Evolutionary conservation across 2,329 filamentous ascomycete genomes (phyloP), one percentile per base, ranked within the genome.

Genomic region (Penicillium frequentans): DNA sequence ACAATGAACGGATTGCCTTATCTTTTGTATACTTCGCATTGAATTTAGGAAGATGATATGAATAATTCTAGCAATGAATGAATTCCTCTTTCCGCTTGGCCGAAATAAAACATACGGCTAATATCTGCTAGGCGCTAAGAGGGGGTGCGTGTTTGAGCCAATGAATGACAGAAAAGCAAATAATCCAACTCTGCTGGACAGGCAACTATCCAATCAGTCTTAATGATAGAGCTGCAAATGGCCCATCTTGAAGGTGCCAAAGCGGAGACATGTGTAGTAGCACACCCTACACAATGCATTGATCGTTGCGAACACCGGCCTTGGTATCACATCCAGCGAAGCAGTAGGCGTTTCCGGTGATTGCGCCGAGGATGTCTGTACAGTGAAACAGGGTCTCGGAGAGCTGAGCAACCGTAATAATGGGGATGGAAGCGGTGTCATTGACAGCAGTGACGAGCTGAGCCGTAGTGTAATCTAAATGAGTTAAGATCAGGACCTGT

Each of bases 321-420:
- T 60, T 62, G 43, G 16, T n/a, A 37, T 62, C 60, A 42, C 60
- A 62, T 6, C 60, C 57, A 43, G 60, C 60, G 27, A 62, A 62
- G 54, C 60, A 62, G 26, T 51, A 62, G n/a, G 60, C 31, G 26
- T 62, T 60, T 48, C 53, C 60, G n/a, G 60, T 62, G 44, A 62
- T 50, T n/a, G 50, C 47, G 13, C 60, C 60, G 19, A 58, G 42
- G 44, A 62, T 60, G 21, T 60, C 60, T 24, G 55, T 60, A 43
- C 60, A 62, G 58, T 62, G 60, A 46, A 58, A 62, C 10, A 62
- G 48, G n/a, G 57, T 58, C 49, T 56, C 47, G 16, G 60, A 62
- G 13, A 62, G 19, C 42, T 60, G 47, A 37, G 55, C 44, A 5
- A 33, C 35, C 14, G n/a, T 39, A 19, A 62, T 6, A 10, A 23